Conservation (phyloP, 768 basidiomycete genomes). For the Fomitopsis pulvina region DNA sequence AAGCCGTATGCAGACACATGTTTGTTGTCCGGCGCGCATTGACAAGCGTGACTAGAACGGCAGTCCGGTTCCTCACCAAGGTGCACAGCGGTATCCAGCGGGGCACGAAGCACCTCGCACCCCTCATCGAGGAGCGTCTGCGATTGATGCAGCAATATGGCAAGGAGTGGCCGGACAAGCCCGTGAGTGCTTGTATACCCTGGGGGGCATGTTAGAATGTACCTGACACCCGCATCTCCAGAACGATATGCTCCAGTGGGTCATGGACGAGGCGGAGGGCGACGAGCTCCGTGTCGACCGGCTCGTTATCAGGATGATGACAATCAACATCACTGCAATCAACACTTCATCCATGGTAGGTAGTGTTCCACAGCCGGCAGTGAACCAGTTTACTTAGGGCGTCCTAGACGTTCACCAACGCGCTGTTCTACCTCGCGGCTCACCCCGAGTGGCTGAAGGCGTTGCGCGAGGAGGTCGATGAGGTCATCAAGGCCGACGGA, state of each 20-base stretch:
- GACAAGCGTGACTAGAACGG: too few species aligned
- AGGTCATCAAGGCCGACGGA: conserved; percentile 20
- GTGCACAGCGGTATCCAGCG: conserved; percentile 10
- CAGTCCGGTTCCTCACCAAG: conserved; percentile 13
- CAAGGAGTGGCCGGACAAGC: conserved; percentile 29
- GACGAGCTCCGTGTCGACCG: conserved; percentile 21
- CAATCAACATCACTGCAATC: conserved; percentile 26
- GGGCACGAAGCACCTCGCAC: conserved; percentile 21
- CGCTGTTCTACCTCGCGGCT: conserved; percentile 24
- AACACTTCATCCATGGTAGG: conserved; percentile 21
- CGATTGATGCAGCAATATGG: conserved; percentile 24
- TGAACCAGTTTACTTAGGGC: neutral
- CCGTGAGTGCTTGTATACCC: conserved; percentile 19
- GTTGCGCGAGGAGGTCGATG: conserved; percentile 27
- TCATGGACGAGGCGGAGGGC: conserved; percentile 26
- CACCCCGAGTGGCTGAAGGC: conserved; percentile 21
- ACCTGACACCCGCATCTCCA: conserved; percentile 6
- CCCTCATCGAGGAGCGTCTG: conserved; percentile 29
- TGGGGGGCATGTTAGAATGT: neutral
- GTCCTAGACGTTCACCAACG: conserved; percentile 19
- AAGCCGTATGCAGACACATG: conserved; percentile 29
- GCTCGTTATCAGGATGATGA: conserved; percentile 20
- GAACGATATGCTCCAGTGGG: conserved; percentile 36
- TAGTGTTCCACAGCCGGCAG: neutral
- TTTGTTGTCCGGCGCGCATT: too few species aligned